Conservation (phyloP, 2,329 filamentous ascomycete genomes). For the Arthrobotrys iridis region DNA sequence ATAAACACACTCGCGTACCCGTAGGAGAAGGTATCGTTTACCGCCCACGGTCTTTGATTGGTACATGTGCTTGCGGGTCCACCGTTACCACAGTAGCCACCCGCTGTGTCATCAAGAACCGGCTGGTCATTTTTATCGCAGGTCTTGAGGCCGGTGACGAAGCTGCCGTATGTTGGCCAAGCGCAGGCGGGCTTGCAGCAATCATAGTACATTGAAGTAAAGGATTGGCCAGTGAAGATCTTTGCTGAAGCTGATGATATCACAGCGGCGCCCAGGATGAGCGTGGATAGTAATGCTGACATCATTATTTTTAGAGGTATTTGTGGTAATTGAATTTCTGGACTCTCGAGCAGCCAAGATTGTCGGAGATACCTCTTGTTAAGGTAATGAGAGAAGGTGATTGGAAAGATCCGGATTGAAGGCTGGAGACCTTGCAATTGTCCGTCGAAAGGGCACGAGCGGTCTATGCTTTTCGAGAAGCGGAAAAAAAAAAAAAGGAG, state of each 20-base stretch:
- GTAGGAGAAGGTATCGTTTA: slow-evolving; percentile 70
- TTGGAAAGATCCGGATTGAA: slow-evolving; percentile 1
- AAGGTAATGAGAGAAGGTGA: neutral
- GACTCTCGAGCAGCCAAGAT: neutral
- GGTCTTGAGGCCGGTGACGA: slow-evolving; percentile 53
- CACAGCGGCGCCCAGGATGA: slow-evolving; percentile 27
- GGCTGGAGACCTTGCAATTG: slow-evolving; percentile 1
- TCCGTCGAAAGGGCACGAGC: slow-evolving; percentile 32
- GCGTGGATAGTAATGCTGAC: slow-evolving; percentile 26
- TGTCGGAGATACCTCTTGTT: neutral
- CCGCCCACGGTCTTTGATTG: slow-evolving; percentile 71
- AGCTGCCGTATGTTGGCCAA: slow-evolving; percentile 57
- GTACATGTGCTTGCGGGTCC: slow-evolving; percentile 72
- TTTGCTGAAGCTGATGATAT: slow-evolving; percentile 3
- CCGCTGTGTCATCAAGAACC: slow-evolving; percentile 37
- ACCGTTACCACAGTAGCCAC: slow-evolving; percentile 68
- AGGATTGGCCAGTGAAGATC: slow-evolving; percentile 38
- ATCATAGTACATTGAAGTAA: slow-evolving; percentile 63
- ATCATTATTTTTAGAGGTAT: slow-evolving; percentile 2
- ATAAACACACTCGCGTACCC: slow-evolving; percentile 73
- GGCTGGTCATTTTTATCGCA: slow-evolving; percentile 51
- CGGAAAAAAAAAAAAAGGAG: neutral
- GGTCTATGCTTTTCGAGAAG: slow-evolving; percentile 19
- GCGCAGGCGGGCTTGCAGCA: slow-evolving; percentile 77
- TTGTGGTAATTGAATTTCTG: neutral